These are phyloP conservation scores for Anisodus tanguticus DNA, from an alignment of 257 asterid species.

Conservation along the genomic window DNA sequence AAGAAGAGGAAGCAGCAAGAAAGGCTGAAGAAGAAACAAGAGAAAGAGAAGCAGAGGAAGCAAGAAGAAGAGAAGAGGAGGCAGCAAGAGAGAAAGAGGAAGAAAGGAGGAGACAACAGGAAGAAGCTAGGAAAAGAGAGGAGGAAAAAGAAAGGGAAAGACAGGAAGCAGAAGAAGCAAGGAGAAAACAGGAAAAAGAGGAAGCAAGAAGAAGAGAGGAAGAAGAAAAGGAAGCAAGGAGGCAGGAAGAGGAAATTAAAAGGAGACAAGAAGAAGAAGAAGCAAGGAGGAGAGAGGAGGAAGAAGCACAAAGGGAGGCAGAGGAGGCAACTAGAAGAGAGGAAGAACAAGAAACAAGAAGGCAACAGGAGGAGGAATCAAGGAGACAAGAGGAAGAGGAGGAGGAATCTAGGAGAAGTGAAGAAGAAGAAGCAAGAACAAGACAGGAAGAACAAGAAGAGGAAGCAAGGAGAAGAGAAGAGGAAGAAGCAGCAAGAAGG, in stretches of 20 bases:
- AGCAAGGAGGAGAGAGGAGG: not conserved
- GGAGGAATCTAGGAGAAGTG: conserved; percentile 25
- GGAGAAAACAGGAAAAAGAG: conserved; percentile 15
- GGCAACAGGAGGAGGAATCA: not conserved
- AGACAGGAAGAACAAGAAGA: not conserved
- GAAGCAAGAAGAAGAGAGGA: not conserved
- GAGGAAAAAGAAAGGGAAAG: conserved; percentile 24
- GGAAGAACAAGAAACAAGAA: not conserved
- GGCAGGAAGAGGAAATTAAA: conserved; percentile 14
- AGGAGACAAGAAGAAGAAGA: conserved; percentile 23
- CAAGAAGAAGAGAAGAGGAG: not conserved
- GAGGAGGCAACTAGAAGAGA: conserved; percentile 31
- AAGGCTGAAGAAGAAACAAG: conserved; percentile 18
- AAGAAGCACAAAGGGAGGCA: conserved; percentile 1
- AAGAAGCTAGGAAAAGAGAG: conserved; percentile 11
- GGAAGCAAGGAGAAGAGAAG: conserved; percentile 13
- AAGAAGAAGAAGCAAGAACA: conserved; percentile 9
- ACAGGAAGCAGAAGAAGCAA: conserved; percentile 20
- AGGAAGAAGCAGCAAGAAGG: not conserved
- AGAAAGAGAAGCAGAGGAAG: conserved; percentile 11
- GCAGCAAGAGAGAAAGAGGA: not conserved
- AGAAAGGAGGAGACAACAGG: conserved; percentile 30
- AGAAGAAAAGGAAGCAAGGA: conserved; percentile 2
- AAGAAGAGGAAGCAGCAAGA: conserved; percentile 29
- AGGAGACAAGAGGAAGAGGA: too few relatives aligned